A percentile compares a stretch with the other conserved stretches of the same genome.
phyloP scores from a whole-genome alignment of 306 rosid genomes.

The Chamaecrista fasciculata region DNA sequence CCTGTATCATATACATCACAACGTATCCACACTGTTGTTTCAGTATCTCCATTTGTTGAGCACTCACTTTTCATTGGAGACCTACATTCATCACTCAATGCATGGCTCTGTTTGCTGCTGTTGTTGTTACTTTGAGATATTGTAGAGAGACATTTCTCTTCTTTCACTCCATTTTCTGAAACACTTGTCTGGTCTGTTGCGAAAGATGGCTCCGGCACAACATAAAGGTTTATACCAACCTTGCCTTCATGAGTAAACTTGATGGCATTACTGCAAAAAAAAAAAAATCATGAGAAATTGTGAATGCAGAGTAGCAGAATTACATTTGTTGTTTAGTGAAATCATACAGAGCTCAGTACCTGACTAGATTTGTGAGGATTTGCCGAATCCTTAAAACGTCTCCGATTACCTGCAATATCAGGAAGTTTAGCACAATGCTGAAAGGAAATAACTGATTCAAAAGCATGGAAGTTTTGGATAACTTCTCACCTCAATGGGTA shows the following conservation, averaged over 20 bases:
- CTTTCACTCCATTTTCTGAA: slow-evolving; percentile 47
- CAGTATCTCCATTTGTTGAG: slow-evolving; percentile 46
- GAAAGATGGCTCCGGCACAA: slow-evolving; percentile 55
- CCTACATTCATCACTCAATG: slow-evolving; percentile 43
- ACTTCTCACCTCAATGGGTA: slow-evolving; percentile 78
- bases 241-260: slow-evolving; percentile 96
- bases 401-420: slow-evolving; percentile 71
- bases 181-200: slow-evolving; percentile 35
- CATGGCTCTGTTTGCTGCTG: slow-evolving; percentile 40
- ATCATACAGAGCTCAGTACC: slow-evolving; percentile 40
- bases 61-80: slow-evolving; percentile 52
- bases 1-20: slow-evolving; percentile 96
- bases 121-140: slow-evolving; percentile 35
- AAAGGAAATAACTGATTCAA: not conserved
- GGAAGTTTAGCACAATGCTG: not conserved
- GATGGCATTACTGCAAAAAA: slow-evolving; percentile 80
- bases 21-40: slow-evolving; percentile 80
- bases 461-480: not conserved
- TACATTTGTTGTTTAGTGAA: not conserved
- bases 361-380: slow-evolving; percentile 91
- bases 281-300: slow-evolving; percentile 8
- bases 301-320: not conserved
- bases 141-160: slow-evolving; percentile 44
- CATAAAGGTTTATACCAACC: slow-evolving; percentile 80
- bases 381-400: slow-evolving; percentile 97